Evolutionary conservation across 371 early-diverging fungal species (phyloP), one percentile per base, ranked within the genome.

Genomic region (Syncephalastrum contaminatum): DNA sequence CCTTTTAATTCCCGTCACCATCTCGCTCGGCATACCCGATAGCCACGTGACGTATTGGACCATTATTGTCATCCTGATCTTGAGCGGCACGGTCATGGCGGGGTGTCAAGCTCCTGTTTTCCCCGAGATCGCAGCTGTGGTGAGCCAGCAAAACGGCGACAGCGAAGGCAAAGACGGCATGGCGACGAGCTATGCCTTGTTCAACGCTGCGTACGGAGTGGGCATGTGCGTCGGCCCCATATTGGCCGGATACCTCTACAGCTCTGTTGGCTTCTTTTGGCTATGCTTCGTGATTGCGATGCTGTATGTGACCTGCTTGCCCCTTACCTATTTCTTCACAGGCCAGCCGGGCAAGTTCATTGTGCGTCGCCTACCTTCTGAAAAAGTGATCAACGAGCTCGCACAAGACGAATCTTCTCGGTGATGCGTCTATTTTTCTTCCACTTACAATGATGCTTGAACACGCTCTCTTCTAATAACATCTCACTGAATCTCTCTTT

Each of bases 51-150:
- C 75, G 0, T 75, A 67, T 51, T 75, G 75, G 75, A 30, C 61
- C 20, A 54, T 75, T 5, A 48, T 72, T 8, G 62, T 70, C 13
- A 48, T 64, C 3, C 53, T 75, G 3, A 54, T 58, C 1, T 20
- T 72, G 40, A 67, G 70, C 3, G 75, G 75, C 24, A 59, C 67
- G 4, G 62, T 66, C 1, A 75, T 72, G 61, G 67, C 75, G 1
- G 75, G 70, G 0, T 75, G 72, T 51, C 72, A 75, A 50, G 64
- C 75, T 2, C 68, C 75, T 1, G 68, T 75, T 0, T 75, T 72
- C 49, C 70, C 75, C 0, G 75, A 75, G 54, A 72, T 75, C 30
- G 75, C 75, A 12, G 49, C 52, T 18, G 75, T 72, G 8, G 72
- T 75, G 1, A 66, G 64, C 13, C 52, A 51, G 19, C 66, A 60